phyloP scores from a whole-genome alignment of 2,329 filamentous ascomycete genomes.

The Calonectria montana region DNA sequence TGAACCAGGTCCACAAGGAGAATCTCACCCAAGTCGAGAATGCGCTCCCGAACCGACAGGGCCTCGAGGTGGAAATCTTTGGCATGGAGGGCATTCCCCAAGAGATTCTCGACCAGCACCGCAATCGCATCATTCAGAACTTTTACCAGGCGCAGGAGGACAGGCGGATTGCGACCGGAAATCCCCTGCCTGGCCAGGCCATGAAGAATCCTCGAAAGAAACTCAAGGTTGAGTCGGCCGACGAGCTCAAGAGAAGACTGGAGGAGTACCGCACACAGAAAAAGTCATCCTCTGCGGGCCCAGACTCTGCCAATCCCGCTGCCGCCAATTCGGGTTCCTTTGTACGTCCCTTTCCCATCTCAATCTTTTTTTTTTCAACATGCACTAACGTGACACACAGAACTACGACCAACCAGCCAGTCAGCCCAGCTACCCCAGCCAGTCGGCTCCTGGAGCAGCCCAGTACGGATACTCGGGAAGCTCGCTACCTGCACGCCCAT shows the following conservation, averaged over 20 bases:
- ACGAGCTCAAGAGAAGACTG: constrained; percentile 83
- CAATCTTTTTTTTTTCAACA: background rate
- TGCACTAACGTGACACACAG: constrained; percentile 49
- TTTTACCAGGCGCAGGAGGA: constrained; percentile 90
- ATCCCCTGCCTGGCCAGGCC: constrained; percentile 76
- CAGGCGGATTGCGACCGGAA: constrained; percentile 83
- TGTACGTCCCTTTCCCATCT: constrained; percentile 59
- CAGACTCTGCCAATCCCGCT: constrained; percentile 43
- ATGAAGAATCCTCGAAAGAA: constrained; percentile 76
- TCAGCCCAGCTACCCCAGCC: constrained; percentile 37
- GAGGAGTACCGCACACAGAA: constrained; percentile 80
- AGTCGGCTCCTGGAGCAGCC: constrained; percentile 34
- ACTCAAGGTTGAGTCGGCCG: constrained; percentile 77
- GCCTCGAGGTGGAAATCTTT: constrained; percentile 94
- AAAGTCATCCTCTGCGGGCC: constrained; percentile 64
- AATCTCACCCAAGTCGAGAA: constrained; percentile 89
- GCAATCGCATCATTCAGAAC: constrained; percentile 85
- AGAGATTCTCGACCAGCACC: constrained; percentile 84
- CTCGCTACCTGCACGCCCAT: constrained; percentile 60
- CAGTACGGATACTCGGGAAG: constrained; percentile 52
- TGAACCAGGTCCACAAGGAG: constrained; percentile 99
- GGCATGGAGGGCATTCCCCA: constrained; percentile 97
- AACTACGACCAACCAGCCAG: constrained; percentile 35
- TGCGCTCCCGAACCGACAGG: constrained; percentile 86
- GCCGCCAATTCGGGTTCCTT: constrained; percentile 65